These are phyloP conservation scores for Scedosporium minutisporum DNA, from an alignment of 2,329 filamentous ascomycete species.

Conservation along the genomic window DNA sequence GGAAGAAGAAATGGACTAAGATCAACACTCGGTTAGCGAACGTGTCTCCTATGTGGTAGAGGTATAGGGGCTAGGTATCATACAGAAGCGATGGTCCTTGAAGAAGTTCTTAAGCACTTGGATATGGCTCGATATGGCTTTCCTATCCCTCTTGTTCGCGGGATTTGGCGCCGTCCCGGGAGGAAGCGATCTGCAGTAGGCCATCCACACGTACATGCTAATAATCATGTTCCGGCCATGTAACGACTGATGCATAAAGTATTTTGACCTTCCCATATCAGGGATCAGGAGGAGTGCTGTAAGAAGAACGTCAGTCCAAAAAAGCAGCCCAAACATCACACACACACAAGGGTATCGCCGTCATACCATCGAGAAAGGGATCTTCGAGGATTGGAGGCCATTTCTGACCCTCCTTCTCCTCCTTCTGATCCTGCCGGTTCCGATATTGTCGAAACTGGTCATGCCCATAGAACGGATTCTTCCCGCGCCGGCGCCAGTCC, in stretches of 20 bases:
- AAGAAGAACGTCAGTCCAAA: background rate
- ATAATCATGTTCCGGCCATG: conserved; percentile 64
- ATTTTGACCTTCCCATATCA: conserved; percentile 57
- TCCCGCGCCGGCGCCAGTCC: background rate
- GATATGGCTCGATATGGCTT: conserved; percentile 62
- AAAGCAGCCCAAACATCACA: background rate
- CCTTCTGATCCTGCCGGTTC: conserved; percentile 54
- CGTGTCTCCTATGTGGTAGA: no score
- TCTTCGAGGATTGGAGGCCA: conserved; percentile 55
- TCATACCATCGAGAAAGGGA: conserved; percentile 57
- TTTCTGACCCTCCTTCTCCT: conserved; percentile 43
- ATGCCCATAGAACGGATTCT: conserved; percentile 52
- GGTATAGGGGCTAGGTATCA: conserved; percentile 21
- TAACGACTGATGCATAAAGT: conserved; percentile 52
- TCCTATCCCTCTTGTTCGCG: conserved; percentile 30
- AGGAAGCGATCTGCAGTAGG: conserved; percentile 34
- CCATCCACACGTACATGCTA: conserved; percentile 55
- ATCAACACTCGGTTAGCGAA: conserved; percentile 3
- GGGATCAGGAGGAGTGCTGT: conserved; percentile 56
- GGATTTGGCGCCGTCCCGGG: conserved; percentile 23
- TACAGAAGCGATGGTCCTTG: conserved; percentile 52
- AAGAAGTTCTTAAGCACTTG: conserved; percentile 62
- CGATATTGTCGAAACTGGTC: conserved; percentile 57
- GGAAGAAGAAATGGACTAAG: conserved; percentile 51
- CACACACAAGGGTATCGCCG: background rate